Evolutionary conservation across 192 early-diverging fungal species (phyloP).

Genomic region (Chytriomyces sp.): DNA sequence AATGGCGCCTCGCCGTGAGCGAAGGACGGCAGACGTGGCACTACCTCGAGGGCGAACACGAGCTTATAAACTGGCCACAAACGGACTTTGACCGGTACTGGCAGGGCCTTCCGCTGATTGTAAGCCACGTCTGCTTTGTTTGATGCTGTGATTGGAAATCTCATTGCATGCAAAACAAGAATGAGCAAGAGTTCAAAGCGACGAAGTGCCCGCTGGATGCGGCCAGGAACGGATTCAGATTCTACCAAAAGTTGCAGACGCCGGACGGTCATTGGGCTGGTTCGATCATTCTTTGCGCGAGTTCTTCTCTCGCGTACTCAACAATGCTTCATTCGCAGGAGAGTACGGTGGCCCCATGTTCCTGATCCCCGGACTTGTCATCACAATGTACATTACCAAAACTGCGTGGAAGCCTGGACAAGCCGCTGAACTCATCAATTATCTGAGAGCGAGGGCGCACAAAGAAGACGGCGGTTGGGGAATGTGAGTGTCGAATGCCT

Average conservation of each 20-base stretch:
- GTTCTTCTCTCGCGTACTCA: not conserved
- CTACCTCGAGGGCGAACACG: constrained; percentile 62
- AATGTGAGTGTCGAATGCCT: constrained; percentile 54
- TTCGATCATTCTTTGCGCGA: not conserved
- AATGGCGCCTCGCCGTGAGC: constrained; percentile 85
- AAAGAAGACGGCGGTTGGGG: constrained; percentile 95
- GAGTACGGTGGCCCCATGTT: constrained; percentile 99
- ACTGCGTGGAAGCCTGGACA: constrained; percentile 67
- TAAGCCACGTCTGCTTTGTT: not conserved
- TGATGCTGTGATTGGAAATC: not conserved
- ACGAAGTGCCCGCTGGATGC: constrained; percentile 76
- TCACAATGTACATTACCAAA: constrained; percentile 86
- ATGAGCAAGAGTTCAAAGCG: constrained; percentile 55
- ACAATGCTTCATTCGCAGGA: constrained; percentile 65
- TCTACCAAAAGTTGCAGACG: constrained; percentile 86
- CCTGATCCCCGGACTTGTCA: constrained; percentile 87
- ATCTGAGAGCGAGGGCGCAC: constrained; percentile 82
- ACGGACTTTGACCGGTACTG: constrained; percentile 84
- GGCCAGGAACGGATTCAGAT: constrained; percentile 91
- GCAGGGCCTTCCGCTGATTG: constrained; percentile 65
- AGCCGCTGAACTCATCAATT: constrained; percentile 81
- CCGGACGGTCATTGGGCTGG: constrained; percentile 83
- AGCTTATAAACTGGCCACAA: constrained; percentile 70
- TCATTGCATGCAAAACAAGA: constrained; percentile 31
- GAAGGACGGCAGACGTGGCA: constrained; percentile 94